Conservation (phyloP, 495 filamentous ascomycete genomes). For the Parathielavia hyrcaniae region DNA sequence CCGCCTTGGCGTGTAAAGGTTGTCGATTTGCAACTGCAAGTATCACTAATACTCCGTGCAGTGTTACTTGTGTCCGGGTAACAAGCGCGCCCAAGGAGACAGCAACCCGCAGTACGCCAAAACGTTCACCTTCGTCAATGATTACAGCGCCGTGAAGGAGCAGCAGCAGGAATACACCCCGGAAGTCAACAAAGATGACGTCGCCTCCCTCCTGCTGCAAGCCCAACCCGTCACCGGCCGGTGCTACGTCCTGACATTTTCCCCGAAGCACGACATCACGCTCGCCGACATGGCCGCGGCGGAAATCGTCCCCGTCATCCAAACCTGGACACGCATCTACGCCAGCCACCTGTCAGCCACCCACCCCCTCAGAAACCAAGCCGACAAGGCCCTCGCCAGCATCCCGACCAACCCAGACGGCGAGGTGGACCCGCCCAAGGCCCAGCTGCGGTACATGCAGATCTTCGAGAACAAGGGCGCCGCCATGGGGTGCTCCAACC, state of each 20-base stretch:
- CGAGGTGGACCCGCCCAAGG: slow-evolving; percentile 50
- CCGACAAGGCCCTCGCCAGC: slow-evolving; percentile 28
- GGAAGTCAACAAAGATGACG: slow-evolving; percentile 40
- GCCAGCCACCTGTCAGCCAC: slow-evolving; percentile 65
- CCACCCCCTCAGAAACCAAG: slow-evolving; percentile 54
- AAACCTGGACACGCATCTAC: slow-evolving; percentile 87
- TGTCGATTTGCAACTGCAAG: neutral
- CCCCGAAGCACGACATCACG: slow-evolving; percentile 80
- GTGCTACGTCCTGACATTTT: slow-evolving; percentile 97
- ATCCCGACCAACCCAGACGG: slow-evolving; percentile 39
- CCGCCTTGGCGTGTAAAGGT: no score
- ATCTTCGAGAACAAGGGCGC: slow-evolving; percentile 99
- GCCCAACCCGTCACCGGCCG: slow-evolving; percentile 86
- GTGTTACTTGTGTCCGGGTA: slow-evolving; percentile 96
- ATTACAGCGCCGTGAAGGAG: slow-evolving; percentile 96
- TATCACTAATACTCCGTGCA: slow-evolving; percentile 24
- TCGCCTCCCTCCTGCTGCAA: slow-evolving; percentile 71
- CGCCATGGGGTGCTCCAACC: slow-evolving; percentile 98
- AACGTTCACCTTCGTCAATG: slow-evolving; percentile 94
- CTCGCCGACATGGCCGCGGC: slow-evolving; percentile 72
- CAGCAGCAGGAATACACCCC: slow-evolving; percentile 57
- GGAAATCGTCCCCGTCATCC: slow-evolving; percentile 68
- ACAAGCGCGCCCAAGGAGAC: slow-evolving; percentile 85
- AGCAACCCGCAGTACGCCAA: slow-evolving; percentile 76
- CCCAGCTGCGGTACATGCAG: slow-evolving; percentile 92